These are phyloP conservation scores for Apophysomyces sp. DNA, from an alignment of 371 early-diverging fungal genomes.

Conservation along the genomic window DNA sequence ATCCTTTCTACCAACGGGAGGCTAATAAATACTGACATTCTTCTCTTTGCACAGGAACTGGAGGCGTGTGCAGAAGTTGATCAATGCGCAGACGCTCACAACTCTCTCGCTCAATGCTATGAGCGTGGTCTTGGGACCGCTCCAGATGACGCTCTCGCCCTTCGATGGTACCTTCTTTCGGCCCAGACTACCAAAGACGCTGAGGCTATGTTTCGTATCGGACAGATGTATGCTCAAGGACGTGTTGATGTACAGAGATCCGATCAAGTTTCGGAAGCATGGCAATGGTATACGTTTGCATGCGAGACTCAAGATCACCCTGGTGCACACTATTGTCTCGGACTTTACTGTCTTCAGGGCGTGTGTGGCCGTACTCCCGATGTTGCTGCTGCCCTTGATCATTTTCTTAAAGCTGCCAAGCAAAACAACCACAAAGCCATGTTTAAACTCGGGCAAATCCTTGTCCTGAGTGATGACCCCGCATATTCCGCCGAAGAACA, in stretches of 20 bases:
- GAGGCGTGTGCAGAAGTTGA: conserved; percentile 38
- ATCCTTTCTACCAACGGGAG: too few species aligned
- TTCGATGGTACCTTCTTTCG: conserved; percentile 39
- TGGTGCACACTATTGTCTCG: conserved; percentile 31
- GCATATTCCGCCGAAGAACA: conserved; percentile 1
- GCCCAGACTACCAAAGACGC: conserved; percentile 33
- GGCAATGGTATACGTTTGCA: conserved; percentile 30
- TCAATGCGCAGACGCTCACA: conserved; percentile 31
- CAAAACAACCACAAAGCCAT: conserved; percentile 37
- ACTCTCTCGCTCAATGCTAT: conserved; percentile 45
- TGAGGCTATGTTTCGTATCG: conserved; percentile 46
- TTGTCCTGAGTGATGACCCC: conserved; percentile 8
- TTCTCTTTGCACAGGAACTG: conserved; percentile 27
- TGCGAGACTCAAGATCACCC: conserved; percentile 30
- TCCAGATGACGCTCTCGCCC: conserved; percentile 48
- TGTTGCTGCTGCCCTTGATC: conserved; percentile 16
- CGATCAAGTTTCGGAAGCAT: conserved; percentile 33
- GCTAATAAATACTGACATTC: background rate
- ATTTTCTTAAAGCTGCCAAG: conserved; percentile 34
- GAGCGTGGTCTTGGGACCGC: conserved; percentile 42
- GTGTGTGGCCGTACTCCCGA: conserved; percentile 8
- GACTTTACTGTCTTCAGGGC: conserved; percentile 35
- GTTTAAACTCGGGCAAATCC: conserved; percentile 30
- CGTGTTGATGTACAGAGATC: background rate
- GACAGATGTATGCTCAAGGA: conserved; percentile 30